Base-by-base conservation (phyloP, 2,329 filamentous ascomycete species). In the Cercospora nicotianae region DNA sequence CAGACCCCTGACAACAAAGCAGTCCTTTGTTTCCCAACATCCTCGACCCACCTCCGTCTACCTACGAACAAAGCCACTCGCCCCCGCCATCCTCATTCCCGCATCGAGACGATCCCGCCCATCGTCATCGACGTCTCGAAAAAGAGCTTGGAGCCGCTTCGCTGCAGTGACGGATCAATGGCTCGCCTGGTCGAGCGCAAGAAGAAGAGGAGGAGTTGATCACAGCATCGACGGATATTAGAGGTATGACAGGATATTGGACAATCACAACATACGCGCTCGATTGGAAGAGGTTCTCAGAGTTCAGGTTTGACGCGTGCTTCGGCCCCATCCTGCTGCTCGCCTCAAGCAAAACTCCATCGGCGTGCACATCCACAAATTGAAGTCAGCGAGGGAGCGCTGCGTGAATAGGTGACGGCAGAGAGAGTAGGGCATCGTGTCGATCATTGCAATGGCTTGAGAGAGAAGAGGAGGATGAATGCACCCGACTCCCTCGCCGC, bases 261-360 rank as follows among this genome's bases (percentile, higher is more conserved):
- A 64, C 26, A 64, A n/a, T 3, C 13, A 64, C 26, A 64, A 23
- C 51, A 64, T 64, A 64, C 62, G 1, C 53, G 51, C 20, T 59
- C n/a, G 33, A 45, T 5, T 31, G 51, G 51, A 58, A 16, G 23
- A 39, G 23, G 51, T 59, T 48, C 12, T 33, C 16, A 31, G 55
- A 31, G 55, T 0, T 31, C 28, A 18, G 55, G 28, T 31, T 33
- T n/a, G 28, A 58, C 12, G 48, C 18, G 55, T 53, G 16, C 28
- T 8, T n/a, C 16, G 55, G 28, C 28, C 18, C 28, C 26, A n/a
- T 13, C 55, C 55, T 36, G 53, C 53, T 31, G 55, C 20, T 26
- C 48, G 28, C 26, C 55, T 36, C 28, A 18, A 58, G 12, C 30
- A 33, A 33, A 18, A 20, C 30, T 58, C 28, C 55, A 4, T 20